A percentile compares a stretch with the other conserved stretches of the same genome.
Evolutionary conservation across 441 rosid genomes (phyloP).

Genomic region (Omphalea diandra): DNA sequence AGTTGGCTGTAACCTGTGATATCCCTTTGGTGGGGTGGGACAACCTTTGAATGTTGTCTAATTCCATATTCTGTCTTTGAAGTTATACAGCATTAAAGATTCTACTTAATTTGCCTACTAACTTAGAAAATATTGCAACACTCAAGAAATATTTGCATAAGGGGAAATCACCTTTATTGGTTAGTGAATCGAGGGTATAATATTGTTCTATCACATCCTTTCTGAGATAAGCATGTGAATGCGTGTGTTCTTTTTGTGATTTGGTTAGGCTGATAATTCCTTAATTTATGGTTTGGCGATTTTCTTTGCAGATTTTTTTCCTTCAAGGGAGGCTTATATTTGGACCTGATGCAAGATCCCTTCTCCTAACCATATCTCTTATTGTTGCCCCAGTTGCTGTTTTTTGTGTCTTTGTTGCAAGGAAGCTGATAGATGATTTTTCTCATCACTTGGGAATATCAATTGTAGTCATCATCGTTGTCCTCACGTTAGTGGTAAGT

Average conservation of each 20-base stretch:
- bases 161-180: too few species aligned
- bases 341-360: slow-evolving; percentile 91
- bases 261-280: slow-evolving; percentile 13
- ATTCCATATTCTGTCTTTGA: neutral
- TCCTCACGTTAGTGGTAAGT: slow-evolving; percentile 65
- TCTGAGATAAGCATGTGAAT: neutral
- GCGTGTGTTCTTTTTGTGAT: neutral
- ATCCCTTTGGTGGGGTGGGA: neutral
- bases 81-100: neutral
- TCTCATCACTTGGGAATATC: slow-evolving; percentile 61
- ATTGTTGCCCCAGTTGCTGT: slow-evolving; percentile 63
- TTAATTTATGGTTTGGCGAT: slow-evolving; percentile 8
- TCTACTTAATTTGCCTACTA: neutral
- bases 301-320: slow-evolving; percentile 60
- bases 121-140: neutral
- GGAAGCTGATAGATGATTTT: slow-evolving; percentile 68
- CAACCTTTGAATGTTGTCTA: neutral
- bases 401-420: slow-evolving; percentile 73
- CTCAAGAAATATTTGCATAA: neutral
- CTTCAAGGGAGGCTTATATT: slow-evolving; percentile 78
- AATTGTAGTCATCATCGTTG: slow-evolving; percentile 50
- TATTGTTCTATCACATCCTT: neutral
- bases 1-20: neutral
- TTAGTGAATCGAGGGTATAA: neutral
- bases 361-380: slow-evolving; percentile 64